Percentiles rank a stretch among this genome's conserved stretches.
These are phyloP conservation scores for Hypericum androsaemum DNA, from an alignment of 345 rosid genomes.

Conservation along the genomic window DNA sequence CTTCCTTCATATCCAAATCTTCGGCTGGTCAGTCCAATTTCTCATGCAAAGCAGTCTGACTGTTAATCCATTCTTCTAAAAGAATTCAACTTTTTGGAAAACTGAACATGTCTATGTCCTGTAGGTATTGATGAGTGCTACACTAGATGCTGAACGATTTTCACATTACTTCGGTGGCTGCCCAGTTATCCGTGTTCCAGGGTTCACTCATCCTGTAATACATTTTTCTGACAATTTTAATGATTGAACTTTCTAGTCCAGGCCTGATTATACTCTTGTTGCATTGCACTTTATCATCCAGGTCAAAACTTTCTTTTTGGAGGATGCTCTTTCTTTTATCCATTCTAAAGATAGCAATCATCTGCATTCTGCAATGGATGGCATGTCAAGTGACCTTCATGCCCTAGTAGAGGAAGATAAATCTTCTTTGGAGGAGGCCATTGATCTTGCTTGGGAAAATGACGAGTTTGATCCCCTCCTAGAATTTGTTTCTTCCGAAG, in stretches of 20 bases:
- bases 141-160: conserved; percentile 81
- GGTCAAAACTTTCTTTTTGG: conserved; percentile 69
- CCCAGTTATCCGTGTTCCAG: conserved; percentile 79
- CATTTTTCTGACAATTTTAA: conserved; percentile 11
- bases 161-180: conserved; percentile 93
- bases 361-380: conserved; percentile 31
- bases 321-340: conserved; percentile 72
- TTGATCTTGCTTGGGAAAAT: conserved; percentile 62
- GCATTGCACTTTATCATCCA: conserved; percentile 21
- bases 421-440: conserved; percentile 72
- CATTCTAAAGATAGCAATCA: conserved; percentile 49
- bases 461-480: conserved; percentile 75
- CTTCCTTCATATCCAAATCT: conserved; percentile 71
- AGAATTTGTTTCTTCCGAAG: conserved; percentile 59
- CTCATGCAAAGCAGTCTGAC: background rate
- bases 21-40: conserved; percentile 69
- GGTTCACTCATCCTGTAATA: conserved; percentile 83
- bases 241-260: background rate
- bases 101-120: background rate
- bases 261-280: conserved; percentile 15
- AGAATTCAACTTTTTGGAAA: too few species aligned
- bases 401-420: conserved; percentile 55
- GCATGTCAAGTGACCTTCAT: conserved; percentile 22
- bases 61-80: too few species aligned
- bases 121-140: conserved; percentile 96